A percentile compares a stretch with the other conserved stretches of the same genome.
These are phyloP conservation scores for Myxozyma neotropica DNA, from an alignment of 805 yeast species.

Conservation along the genomic window DNA sequence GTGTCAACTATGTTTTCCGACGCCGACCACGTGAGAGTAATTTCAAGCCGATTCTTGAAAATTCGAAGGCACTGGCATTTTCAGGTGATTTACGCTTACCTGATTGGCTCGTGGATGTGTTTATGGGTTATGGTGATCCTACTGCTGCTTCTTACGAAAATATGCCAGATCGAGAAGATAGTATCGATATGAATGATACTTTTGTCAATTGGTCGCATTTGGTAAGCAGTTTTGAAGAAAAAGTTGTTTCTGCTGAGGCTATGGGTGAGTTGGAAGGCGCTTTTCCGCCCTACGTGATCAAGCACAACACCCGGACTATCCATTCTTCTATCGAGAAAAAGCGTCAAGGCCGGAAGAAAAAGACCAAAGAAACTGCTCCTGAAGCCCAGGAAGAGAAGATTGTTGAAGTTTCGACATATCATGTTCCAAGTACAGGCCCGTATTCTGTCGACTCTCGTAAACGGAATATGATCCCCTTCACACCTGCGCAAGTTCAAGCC, in stretches of 20 bases:
- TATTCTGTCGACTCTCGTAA: conserved; percentile 22
- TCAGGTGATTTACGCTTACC: conserved; percentile 37
- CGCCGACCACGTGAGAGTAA: conserved; percentile 34
- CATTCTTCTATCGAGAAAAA: not conserved
- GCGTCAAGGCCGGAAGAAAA: conserved; percentile 11
- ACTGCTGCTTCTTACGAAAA: conserved; percentile 20
- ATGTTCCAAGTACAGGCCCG: conserved; percentile 30
- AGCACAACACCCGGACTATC: not conserved
- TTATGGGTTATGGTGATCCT: conserved; percentile 44
- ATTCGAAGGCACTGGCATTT: conserved; percentile 11
- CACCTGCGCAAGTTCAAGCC: conserved; percentile 39
- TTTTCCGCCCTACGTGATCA: conserved; percentile 24
- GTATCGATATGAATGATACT: conserved; percentile 37
- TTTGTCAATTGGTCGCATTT: conserved; percentile 38
- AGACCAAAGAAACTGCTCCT: not conserved
- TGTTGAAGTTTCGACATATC: conserved; percentile 24
- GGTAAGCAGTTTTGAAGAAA: conserved; percentile 29
- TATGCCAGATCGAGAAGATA: conserved; percentile 13
- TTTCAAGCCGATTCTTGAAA: conserved; percentile 36
- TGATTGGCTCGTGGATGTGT: conserved; percentile 43
- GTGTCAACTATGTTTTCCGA: conserved; percentile 40
- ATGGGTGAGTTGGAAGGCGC: conserved; percentile 20
- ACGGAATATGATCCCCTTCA: conserved; percentile 30
- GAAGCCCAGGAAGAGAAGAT: conserved; percentile 10
- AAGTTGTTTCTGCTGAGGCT: conserved; percentile 18